Conservation (phyloP, 2,329 filamentous ascomycete species). For the Fusarium paranaense region DNA sequence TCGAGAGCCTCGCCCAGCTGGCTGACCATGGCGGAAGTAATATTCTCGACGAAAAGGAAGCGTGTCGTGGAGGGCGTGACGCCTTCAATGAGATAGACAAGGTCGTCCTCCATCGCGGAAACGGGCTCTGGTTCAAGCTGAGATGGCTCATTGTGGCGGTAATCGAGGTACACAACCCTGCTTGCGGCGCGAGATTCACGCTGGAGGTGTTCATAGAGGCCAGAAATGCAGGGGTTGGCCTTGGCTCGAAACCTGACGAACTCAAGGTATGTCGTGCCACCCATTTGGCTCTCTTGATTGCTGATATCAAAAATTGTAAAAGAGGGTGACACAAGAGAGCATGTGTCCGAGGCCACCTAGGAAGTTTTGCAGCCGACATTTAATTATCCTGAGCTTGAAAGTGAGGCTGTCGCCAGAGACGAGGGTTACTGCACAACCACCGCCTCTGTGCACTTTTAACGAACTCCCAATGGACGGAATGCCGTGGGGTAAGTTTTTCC, state of each 20-base stretch:
- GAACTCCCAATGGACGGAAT: no score
- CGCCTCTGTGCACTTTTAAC: no score
- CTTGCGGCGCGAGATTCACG: not conserved
- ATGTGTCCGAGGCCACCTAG: no score
- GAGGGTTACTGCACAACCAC: not conserved
- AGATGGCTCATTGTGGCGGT: not conserved
- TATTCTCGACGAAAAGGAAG: not conserved
- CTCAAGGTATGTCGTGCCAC: not conserved
- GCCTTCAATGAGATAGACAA: not conserved
- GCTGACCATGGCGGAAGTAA: not conserved
- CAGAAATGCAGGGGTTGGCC: not conserved
- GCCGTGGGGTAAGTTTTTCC: no score
- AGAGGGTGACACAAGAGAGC: no score
- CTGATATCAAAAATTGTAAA: no score
- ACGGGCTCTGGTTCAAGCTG: not conserved
- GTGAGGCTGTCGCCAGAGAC: not conserved
- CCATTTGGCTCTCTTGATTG: not conserved
- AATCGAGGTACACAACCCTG: not conserved
- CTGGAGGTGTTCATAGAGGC: not conserved
- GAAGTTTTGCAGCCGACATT: not conserved
- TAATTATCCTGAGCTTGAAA: not conserved
- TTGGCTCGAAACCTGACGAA: not conserved
- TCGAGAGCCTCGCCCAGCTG: rapidly evolving
- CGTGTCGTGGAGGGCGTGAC: not conserved
- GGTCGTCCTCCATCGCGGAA: not conserved